phyloP scores from a whole-genome alignment of 2,329 filamentous ascomycete species.

The Penicillium frequentans region DNA sequence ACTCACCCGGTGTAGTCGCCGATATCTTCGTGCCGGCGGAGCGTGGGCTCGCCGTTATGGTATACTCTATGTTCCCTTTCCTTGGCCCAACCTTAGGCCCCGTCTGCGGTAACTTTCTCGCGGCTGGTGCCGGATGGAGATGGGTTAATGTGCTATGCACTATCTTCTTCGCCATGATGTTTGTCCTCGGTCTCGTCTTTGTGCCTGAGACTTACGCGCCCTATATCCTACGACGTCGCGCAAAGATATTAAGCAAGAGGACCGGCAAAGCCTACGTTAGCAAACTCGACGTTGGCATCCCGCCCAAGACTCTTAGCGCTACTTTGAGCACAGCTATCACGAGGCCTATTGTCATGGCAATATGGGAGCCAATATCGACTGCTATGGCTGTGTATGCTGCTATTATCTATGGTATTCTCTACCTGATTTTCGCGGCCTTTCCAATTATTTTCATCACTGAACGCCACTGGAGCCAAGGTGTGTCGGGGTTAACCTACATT shows the following conservation, averaged over 20 bases:
- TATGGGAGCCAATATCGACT: not conserved
- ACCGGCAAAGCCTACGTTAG: not conserved
- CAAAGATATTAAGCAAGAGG: not conserved
- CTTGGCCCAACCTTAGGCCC: constrained; percentile 63
- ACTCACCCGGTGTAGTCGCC: constrained; percentile 59
- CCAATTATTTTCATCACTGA: not conserved
- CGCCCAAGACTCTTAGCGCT: not conserved
- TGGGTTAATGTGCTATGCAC: constrained; percentile 51
- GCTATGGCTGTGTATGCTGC: not conserved
- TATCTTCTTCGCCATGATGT: not conserved
- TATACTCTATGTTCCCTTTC: constrained; percentile 66
- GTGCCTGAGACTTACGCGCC: not conserved
- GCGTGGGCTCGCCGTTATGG: constrained; percentile 55
- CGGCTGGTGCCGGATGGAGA: constrained; percentile 61
- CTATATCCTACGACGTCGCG: not conserved
- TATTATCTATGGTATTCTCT: not conserved
- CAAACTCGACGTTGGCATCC: not conserved
- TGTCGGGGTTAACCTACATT: not conserved
- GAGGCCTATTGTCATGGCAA: not conserved
- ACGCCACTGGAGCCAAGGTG: not conserved
- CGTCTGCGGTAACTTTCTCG: constrained; percentile 64
- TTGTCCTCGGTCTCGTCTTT: not conserved
- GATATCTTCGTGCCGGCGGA: constrained; percentile 55
- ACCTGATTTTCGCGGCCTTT: not conserved
- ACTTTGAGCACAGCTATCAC: not conserved